Evolutionary conservation across 2,329 filamentous ascomycete species (phyloP).

Genomic region (Nannizziopsis arthrosporioides): DNA sequence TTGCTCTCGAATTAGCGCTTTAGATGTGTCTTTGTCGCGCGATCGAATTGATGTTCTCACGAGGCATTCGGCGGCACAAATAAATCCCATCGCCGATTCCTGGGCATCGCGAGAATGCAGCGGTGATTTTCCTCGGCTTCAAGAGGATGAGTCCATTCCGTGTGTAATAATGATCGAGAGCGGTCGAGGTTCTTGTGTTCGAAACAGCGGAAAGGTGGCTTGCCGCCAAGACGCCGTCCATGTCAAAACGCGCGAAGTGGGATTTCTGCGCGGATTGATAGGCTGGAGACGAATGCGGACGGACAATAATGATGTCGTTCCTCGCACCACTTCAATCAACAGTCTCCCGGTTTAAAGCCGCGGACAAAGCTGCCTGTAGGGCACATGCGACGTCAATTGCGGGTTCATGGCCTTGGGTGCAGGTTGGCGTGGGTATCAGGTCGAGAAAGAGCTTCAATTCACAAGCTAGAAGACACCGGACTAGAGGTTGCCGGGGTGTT

Average conservation of each 20-base stretch:
- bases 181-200: not conserved
- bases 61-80: too few species aligned
- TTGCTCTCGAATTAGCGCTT: not conserved
- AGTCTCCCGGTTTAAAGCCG: not conserved
- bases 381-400: not conserved
- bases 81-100: too few species aligned
- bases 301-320: conserved; percentile 4
- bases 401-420: not conserved
- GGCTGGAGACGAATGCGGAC: not conserved
- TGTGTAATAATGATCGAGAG: not conserved
- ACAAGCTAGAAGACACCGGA: not conserved
- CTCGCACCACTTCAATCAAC: not conserved
- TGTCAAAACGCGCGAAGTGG: not conserved
- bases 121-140: not conserved
- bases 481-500: not conserved
- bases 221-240: conserved; percentile 5
- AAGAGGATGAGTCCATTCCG: not conserved
- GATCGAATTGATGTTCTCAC: too few species aligned
- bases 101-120: not conserved
- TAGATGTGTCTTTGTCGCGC: not conserved
- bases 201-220: not conserved
- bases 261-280: not conserved
- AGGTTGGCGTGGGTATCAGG: not conserved
- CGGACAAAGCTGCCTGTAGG: not conserved
- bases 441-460: not conserved